Conservation (phyloP, 2,329 filamentous ascomycete species). For the Knufia petricola region DNA sequence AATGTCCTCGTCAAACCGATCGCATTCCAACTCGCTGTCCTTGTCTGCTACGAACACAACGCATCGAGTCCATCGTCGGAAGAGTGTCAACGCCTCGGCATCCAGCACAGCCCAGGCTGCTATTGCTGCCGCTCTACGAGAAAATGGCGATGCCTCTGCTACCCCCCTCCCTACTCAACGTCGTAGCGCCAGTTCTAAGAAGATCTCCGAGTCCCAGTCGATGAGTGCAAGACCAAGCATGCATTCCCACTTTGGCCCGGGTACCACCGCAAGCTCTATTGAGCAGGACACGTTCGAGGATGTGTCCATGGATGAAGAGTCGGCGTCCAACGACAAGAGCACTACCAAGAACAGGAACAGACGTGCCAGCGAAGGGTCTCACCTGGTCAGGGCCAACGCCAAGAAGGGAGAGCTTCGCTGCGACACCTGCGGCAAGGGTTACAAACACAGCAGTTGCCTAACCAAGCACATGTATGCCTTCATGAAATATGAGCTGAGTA, state of each 20-base stretch:
- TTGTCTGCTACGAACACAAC: constrained; percentile 66
- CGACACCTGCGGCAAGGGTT: constrained; percentile 97
- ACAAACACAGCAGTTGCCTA: constrained; percentile 99
- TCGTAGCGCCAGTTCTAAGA: constrained; percentile 61
- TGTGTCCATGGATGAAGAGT: constrained; percentile 33
- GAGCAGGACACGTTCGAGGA: constrained; percentile 32
- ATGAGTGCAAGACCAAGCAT: constrained; percentile 33
- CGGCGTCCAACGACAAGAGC: constrained; percentile 35
- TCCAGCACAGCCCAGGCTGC: constrained; percentile 58
- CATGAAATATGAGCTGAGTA: constrained; percentile 14
- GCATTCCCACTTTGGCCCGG: constrained; percentile 33
- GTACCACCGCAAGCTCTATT: constrained; percentile 18
- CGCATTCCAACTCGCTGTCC: constrained; percentile 71
- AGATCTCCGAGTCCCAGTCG: constrained; percentile 25
- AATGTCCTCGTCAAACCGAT: constrained; percentile 22
- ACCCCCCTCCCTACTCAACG: constrained; percentile 45
- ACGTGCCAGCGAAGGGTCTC: constrained; percentile 75
- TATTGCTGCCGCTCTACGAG: constrained; percentile 62
- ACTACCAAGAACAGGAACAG: constrained; percentile 47
- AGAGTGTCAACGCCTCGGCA: constrained; percentile 76
- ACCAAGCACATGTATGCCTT: constrained; percentile 97
- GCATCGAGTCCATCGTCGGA: constrained; percentile 82
- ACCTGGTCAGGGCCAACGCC: constrained; percentile 66
- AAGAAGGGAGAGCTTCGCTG: constrained; percentile 86
- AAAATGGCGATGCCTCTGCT: constrained; percentile 50